Conservation (phyloP, 768 basidiomycete genomes). For the Crassisporium funariophilum region DNA sequence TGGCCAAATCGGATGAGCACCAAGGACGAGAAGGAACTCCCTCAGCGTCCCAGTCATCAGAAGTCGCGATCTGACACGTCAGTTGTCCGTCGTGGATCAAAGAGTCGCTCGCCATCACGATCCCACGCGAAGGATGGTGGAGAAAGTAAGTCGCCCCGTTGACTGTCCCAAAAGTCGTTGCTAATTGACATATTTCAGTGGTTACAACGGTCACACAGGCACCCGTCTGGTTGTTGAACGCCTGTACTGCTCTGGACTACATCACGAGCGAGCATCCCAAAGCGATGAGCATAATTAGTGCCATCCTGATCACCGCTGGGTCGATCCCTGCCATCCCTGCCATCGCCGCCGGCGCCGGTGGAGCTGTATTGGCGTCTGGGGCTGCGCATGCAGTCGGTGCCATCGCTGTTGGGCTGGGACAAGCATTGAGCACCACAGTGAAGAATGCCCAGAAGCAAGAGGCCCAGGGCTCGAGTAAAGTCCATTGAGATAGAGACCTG, state of each 20-base stretch:
- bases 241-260: slow-evolving; percentile 73
- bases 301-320: slow-evolving; percentile 78
- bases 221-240: slow-evolving; percentile 77
- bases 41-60: slow-evolving; percentile 25
- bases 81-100: slow-evolving; percentile 15
- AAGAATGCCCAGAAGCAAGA: slow-evolving; percentile 30
- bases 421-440: slow-evolving; percentile 40
- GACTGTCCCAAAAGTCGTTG: not conserved
- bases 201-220: slow-evolving; percentile 56
- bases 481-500: not conserved
- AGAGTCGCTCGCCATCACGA: slow-evolving; percentile 31
- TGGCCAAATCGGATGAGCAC: slow-evolving; percentile 32
- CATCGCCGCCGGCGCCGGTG: slow-evolving; percentile 68
- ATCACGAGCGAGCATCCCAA: slow-evolving; percentile 77
- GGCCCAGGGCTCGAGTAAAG: slow-evolving; percentile 2
- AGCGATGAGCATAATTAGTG: slow-evolving; percentile 70
- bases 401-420: slow-evolving; percentile 74
- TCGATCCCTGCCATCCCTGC: slow-evolving; percentile 73
- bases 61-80: slow-evolving; percentile 34
- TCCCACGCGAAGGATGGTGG: slow-evolving; percentile 23
- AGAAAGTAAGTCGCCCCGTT: slow-evolving; percentile 26
- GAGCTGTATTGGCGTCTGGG: slow-evolving; percentile 69
- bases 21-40: slow-evolving; percentile 32
- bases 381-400: slow-evolving; percentile 81
- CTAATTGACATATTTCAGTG: slow-evolving; percentile 16